Evolutionary conservation across 495 filamentous ascomycete species (phyloP).

Genomic region (Thozetella sp.): DNA sequence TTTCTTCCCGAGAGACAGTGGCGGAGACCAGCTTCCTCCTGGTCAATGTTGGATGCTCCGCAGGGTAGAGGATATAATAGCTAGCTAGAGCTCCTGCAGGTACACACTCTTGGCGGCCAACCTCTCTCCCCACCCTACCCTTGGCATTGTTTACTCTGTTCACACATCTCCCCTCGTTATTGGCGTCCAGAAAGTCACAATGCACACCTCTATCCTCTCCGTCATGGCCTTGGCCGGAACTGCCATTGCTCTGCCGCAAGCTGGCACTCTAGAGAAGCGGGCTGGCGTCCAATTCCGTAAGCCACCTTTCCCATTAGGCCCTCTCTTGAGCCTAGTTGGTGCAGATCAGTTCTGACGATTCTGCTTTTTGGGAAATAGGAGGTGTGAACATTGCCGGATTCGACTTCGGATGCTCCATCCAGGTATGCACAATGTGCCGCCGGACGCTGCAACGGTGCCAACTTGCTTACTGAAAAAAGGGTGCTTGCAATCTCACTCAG

Average conservation of each 20-base stretch:
- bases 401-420: slow-evolving; percentile 49
- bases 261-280: not conserved
- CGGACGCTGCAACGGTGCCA: slow-evolving; percentile 18
- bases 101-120: not conserved
- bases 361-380: slow-evolving; percentile 6
- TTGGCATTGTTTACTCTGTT: no score
- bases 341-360: not conserved
- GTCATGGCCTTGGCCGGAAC: not conserved
- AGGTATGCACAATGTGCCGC: slow-evolving; percentile 1
- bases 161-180: no score
- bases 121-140: no score
- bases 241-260: not conserved
- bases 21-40: no score
- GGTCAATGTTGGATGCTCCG: no score
- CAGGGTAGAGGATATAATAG: no score
- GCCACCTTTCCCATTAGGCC: not conserved
- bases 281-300: slow-evolving; percentile 6
- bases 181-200: no score
- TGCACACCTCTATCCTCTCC: not conserved
- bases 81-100: no score
- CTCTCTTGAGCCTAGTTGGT: no score
- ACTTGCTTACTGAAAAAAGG: slow-evolving; percentile 5
- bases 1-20: not conserved
- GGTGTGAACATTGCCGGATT: slow-evolving; percentile 43
- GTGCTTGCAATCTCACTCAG: slow-evolving; percentile 26